A percentile compares a stretch with the other conserved stretches of the same genome.
phyloP scores from a whole-genome alignment of 2,329 filamentous ascomycete genomes.

The Pyrenochaeta sp. region DNA sequence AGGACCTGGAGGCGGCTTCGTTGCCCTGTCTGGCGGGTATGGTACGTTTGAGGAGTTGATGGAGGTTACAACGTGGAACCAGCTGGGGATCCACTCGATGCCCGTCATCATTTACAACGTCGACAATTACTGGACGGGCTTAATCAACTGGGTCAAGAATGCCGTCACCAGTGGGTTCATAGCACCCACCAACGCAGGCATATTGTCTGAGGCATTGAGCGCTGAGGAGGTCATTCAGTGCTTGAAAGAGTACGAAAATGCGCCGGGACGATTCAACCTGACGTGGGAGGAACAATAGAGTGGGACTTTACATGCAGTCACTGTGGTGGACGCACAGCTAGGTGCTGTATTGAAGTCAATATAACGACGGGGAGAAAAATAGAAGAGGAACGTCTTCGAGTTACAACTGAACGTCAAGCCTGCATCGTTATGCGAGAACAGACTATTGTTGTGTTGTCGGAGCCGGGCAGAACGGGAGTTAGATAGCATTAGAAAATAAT shows the following conservation, averaged over 20 bases:
- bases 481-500: background rate
- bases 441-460: no score
- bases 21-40: slow-evolving; percentile 88
- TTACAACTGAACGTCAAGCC: background rate
- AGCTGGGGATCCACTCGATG: slow-evolving; percentile 87
- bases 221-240: slow-evolving; percentile 75
- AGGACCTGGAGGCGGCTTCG: slow-evolving; percentile 84
- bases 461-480: no score
- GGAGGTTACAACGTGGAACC: slow-evolving; percentile 92
- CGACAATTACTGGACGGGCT: slow-evolving; percentile 89
- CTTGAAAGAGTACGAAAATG: slow-evolving; percentile 77
- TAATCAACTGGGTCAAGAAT: slow-evolving; percentile 81
- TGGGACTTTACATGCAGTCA: background rate
- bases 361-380: background rate
- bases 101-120: slow-evolving; percentile 83
- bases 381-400: background rate
- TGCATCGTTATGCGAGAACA: background rate
- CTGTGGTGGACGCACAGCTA: background rate
- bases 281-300: slow-evolving; percentile 71
- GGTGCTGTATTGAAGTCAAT: background rate
- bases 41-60: slow-evolving; percentile 97
- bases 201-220: slow-evolving; percentile 78
- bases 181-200: slow-evolving; percentile 71
- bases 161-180: slow-evolving; percentile 83
- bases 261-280: slow-evolving; percentile 78